Percentiles rank a stretch among this genome's conserved stretches.
Evolutionary conservation across 768 basidiomycete genomes (phyloP).

Genomic region (Paxillus rubicundulus): DNA sequence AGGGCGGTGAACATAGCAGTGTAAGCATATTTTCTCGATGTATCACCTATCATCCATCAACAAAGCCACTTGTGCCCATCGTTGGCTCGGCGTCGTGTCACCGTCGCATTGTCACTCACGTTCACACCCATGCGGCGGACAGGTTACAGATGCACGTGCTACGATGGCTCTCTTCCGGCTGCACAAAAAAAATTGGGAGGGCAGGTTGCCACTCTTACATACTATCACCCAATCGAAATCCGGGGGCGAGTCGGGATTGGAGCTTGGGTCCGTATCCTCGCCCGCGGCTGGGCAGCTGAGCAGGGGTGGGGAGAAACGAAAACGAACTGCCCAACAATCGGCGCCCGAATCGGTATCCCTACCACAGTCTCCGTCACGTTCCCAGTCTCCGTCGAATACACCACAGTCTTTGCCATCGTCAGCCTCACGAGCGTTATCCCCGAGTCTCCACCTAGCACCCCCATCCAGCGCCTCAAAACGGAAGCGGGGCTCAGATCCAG

Average conservation of each 20-base stretch:
- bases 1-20: constrained; percentile 87
- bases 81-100: neutral
- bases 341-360: neutral
- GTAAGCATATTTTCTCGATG: constrained; percentile 43
- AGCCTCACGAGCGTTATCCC: neutral
- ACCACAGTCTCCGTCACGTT: neutral
- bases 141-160: constrained; percentile 93
- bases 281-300: neutral
- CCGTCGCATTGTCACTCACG: too few species aligned
- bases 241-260: neutral
- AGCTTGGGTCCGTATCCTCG: neutral
- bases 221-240: neutral
- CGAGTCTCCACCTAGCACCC: neutral
- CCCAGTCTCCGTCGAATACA: neutral
- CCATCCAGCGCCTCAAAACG: neutral
- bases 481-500: neutral
- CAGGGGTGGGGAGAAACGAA: constrained; percentile 12
- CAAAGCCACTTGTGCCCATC: neutral
- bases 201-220: constrained; percentile 26
- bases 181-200: constrained; percentile 82
- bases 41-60: neutral
- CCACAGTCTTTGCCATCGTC: too few species aligned
- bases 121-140: neutral
- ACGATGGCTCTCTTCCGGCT: constrained; percentile 92
- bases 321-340: constrained; percentile 1